Evolutionary conservation across 768 basidiomycete species (phyloP), one percentile per base, ranked within the genome.

Genomic region (Lactifluus rugatus): DNA sequence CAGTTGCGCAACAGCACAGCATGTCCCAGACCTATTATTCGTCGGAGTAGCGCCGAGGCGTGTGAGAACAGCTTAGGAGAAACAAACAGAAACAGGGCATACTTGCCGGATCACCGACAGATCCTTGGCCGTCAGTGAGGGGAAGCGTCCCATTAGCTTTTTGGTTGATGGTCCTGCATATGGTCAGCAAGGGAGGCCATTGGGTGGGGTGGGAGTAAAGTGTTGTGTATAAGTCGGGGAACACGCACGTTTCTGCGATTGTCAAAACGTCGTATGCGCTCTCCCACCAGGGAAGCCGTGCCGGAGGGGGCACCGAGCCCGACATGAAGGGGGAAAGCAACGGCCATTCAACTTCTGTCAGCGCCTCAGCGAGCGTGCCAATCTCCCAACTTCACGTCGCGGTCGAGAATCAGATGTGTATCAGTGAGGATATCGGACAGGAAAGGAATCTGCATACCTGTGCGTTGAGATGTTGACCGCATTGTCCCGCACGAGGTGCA

Each of bases 101-200:
- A 78, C 78, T 82, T 3, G 83, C 79, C 16, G 83, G 84, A 64
- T 86, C 84, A 0, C 77, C 83, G 5, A 78, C 81, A 31, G 80
- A 78, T 31, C 77, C 77, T 52, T 80, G 71, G 21, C 74, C 71
- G 21, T 73, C 67, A 16, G 79, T 69, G 25, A 85, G 68, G 9
- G 79, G 65, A 28, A 74, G 63, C 16, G 74, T 70, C 39, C 70
- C 58, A 13, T 71, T 64, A 10, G 72, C 69, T 54, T 74, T 78
- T 41, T 61, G 62, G 7, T 65, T 57, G 17, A 81, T 73, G 32
- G 71, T 69, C 25, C 77, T 79, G 55, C 16, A 54, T 6, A n/a
- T 13, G 21, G 48, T 53, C 13, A 37, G 19, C 52, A 42, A 55
- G 60, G 17, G 25, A 42, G 10, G 44, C 19, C 21, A 46, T 48